phyloP scores from a whole-genome alignment of 441 rosid species.

The Mallotus repandus region DNA sequence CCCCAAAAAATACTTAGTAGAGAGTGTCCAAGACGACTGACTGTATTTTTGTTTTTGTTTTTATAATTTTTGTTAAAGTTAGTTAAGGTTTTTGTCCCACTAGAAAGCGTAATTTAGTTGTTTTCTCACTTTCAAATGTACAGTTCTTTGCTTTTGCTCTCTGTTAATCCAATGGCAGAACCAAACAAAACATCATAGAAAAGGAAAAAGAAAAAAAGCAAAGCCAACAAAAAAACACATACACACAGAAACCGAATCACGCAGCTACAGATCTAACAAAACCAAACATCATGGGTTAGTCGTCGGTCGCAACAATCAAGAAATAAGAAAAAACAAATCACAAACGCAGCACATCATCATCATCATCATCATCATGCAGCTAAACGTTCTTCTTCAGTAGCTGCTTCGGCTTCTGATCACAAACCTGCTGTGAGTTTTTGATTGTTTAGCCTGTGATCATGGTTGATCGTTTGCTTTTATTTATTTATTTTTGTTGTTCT shows the following conservation, averaged over 20 bases:
- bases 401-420: slow-evolving; percentile 5
- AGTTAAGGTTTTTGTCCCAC: background rate
- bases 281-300: slow-evolving; percentile 29
- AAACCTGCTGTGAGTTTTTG: slow-evolving; percentile 23
- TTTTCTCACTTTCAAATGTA: background rate
- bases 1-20: background rate
- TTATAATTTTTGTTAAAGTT: background rate
- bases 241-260: background rate
- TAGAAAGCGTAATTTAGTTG: background rate
- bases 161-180: slow-evolving; percentile 11
- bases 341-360: too few species aligned
- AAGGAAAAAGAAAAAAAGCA: background rate
- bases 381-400: slow-evolving; percentile 4
- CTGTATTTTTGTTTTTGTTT: background rate
- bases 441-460: background rate
- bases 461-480: too few species aligned
- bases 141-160: background rate
- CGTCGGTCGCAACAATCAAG: background rate
- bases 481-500: background rate
- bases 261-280: slow-evolving; percentile 30
- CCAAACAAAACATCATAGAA: slow-evolving; percentile 9
- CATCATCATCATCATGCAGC: slow-evolving; percentile 2
- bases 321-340: too few species aligned
- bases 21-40: background rate
- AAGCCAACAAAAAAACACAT: slow-evolving; percentile 21